These are phyloP conservation scores for Lactarius akahatsu DNA, from an alignment of 768 basidiomycete genomes.

Conservation along the genomic window DNA sequence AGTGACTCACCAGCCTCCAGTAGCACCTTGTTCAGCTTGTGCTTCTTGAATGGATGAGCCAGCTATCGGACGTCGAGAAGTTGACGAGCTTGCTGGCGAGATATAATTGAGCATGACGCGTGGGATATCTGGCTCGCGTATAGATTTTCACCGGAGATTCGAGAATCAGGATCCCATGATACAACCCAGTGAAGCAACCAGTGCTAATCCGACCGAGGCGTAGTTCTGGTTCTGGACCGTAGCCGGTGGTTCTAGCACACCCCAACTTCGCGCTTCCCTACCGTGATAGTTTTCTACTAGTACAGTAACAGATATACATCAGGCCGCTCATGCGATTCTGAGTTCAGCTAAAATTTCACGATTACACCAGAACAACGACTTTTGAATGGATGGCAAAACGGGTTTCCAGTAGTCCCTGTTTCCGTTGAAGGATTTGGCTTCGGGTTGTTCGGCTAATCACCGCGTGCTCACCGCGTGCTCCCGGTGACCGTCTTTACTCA, in stretches of 20 bases:
- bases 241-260: background rate
- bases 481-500: background rate
- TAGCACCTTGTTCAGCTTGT: background rate
- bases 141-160: background rate
- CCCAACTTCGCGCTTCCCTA: conserved; percentile 1
- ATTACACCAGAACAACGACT: background rate
- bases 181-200: background rate
- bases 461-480: background rate
- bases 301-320: background rate
- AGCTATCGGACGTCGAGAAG: background rate
- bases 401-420: background rate
- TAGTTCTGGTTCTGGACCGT: background rate
- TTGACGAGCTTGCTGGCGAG: background rate
- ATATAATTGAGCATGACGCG: background rate
- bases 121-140: background rate
- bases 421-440: background rate
- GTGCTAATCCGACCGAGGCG: background rate
- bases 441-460: background rate
- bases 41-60: background rate
- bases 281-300: background rate
- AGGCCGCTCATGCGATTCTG: background rate
- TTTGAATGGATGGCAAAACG: background rate
- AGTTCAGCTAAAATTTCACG: background rate
- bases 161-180: background rate
- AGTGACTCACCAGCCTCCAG: background rate